phyloP scores from a whole-genome alignment of 495 filamentous ascomycete genomes.

The Apodospora peruviana region DNA sequence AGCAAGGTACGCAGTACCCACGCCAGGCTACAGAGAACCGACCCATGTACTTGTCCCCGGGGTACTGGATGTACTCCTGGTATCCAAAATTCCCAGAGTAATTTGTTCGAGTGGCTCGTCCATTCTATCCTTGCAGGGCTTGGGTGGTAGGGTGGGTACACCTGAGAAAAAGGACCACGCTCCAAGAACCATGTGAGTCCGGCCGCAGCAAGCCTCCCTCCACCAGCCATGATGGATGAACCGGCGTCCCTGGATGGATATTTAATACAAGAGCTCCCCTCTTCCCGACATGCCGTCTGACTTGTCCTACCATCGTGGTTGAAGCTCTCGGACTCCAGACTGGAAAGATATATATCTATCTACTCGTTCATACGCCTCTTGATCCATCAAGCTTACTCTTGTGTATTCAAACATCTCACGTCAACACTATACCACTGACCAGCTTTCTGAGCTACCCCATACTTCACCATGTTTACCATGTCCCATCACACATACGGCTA shows the following conservation, averaged over 20 bases:
- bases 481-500: conserved; percentile 40
- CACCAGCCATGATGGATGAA: conserved; percentile 1
- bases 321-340: not conserved
- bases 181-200: not conserved
- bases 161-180: conserved; percentile 5
- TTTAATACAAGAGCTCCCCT: conserved; percentile 11
- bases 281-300: conserved; percentile 1
- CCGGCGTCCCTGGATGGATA: conserved; percentile 8
- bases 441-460: too few relatives aligned
- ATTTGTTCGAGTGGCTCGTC: conserved; percentile 4
- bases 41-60: conserved; percentile 6
- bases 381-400: not conserved
- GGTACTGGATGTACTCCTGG: not conserved
- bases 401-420: too few relatives aligned
- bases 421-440: too few relatives aligned
- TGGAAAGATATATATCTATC: not conserved
- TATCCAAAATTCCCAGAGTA: conserved; percentile 2
- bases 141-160: not conserved
- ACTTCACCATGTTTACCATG: conserved; percentile 36
- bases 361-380: not conserved
- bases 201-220: conserved; percentile 7
- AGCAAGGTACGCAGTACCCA: not conserved
- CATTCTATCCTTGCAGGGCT: not conserved
- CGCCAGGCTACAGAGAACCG: conserved; percentile 16
- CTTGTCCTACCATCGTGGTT: not conserved